Base-by-base conservation (phyloP, 139 green algal species). In the Chlamydomonas asymmetrica region DNA sequence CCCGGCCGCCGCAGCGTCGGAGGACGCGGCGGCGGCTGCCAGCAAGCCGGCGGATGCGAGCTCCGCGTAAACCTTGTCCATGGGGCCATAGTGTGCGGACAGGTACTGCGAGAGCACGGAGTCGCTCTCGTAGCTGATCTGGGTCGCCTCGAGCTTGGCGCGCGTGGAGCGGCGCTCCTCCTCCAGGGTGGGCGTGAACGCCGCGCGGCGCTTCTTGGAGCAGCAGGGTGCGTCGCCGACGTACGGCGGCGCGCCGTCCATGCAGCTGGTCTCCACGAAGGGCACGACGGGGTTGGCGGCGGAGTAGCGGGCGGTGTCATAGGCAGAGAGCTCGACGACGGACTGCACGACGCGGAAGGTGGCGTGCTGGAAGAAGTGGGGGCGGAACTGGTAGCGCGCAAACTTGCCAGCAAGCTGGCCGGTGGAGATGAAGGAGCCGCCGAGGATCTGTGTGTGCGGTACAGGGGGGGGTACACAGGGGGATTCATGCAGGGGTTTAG, bases 291-390 rank as follows among this genome's bases (percentile, higher is more conserved):
- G 71, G 71, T 76, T 76, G 31, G 59, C 50, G 32, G 67, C 0
- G 50, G 50, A 63, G 77, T 74, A 82, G 34, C 74, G 41, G 7
- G n/a, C 49, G 49, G 71, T 61, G 76, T 78, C 73, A 37, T 80
- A 79, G 37, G 37, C 22, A 5, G 41, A 54, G 3, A 72, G 35
- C 39, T 81, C 75, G 0, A 74, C 61, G 2, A 71, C 67, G 32
- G 72, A n/a, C 48, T 41, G 34, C 34, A 88, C 85, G 20, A 92
- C 69, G 32, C 88, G 73, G 79, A 92, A 92, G 23, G 72, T 80
- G 10, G 88, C 88, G 66, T 92, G 88, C 82, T 92, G 88, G 80
- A 92, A 94, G 71, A 94, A 94, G 86, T 94, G 90, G 0, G 90
- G 82, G 8, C 91, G 66, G 88, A 95, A 95, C 80, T 95, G 91